Evolutionary conservation across 352 stramenopile genomes (phyloP).

Genomic region (Phytophthora ramorum): DNA sequence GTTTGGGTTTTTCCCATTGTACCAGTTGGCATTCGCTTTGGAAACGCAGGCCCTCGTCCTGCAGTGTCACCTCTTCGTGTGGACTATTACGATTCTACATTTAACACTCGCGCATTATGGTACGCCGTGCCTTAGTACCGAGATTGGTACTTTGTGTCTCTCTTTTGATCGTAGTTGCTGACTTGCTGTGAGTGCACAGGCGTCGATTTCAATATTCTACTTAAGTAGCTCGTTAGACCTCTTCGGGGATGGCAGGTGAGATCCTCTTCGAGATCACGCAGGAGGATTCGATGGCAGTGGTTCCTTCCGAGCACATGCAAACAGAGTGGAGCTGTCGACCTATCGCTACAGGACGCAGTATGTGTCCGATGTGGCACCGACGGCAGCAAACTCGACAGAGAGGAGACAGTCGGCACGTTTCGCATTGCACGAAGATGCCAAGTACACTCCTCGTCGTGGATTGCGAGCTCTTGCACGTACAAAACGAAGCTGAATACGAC

Average conservation of each 20-base stretch:
- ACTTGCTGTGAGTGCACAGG: slow-evolving; percentile 4
- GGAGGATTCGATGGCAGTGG: background rate
- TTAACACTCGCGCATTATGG: slow-evolving; percentile 38
- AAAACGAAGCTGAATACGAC: slow-evolving; percentile 17
- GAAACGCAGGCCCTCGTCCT: slow-evolving; percentile 32
- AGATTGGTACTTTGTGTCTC: background rate
- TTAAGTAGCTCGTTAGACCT: slow-evolving; percentile 1
- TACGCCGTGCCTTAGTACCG: slow-evolving; percentile 6
- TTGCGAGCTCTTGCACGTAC: slow-evolving; percentile 52
- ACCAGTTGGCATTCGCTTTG: slow-evolving; percentile 46
- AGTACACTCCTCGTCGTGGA: slow-evolving; percentile 30
- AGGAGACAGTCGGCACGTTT: slow-evolving; percentile 46
- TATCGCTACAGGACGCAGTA: slow-evolving; percentile 27
- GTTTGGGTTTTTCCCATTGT: slow-evolving; percentile 34
- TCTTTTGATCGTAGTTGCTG: background rate
- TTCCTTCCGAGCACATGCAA: slow-evolving; percentile 22
- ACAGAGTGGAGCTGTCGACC: slow-evolving; percentile 4
- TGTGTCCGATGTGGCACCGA: slow-evolving; percentile 57
- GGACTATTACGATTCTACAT: slow-evolving; percentile 37
- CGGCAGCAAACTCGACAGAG: slow-evolving; percentile 62
- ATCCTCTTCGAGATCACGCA: slow-evolving; percentile 22
- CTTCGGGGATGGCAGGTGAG: slow-evolving; percentile 18
- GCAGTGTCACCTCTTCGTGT: slow-evolving; percentile 33
- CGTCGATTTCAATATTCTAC: slow-evolving; percentile 28
- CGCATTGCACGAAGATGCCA: slow-evolving; percentile 57